Evolutionary conservation across 805 yeast species (phyloP), one percentile per base, ranked within the genome.

Genomic region (Ogataea populi-albae): DNA sequence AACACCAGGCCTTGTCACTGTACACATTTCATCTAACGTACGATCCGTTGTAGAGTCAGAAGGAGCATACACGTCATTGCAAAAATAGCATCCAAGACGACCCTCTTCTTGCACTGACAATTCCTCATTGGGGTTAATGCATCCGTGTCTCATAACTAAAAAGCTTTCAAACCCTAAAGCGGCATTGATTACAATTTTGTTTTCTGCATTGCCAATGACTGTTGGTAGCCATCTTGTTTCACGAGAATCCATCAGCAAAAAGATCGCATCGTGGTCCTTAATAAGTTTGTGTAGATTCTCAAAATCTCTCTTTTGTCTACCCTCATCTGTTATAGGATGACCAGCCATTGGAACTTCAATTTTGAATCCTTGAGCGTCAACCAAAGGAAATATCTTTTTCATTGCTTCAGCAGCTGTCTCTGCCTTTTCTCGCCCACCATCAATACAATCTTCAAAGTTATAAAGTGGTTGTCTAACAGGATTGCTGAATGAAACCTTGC

Each of bases 211-310:
- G 0, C 87, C 86, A 25, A 93, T 60, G 1, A 91, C 77, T 0
- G 98, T 83, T 1, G 99, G 99, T n/a, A 93, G 67, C 99, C 99
- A 93, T 45, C 99, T 71, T 1, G 96, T 77, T 56, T 93, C 99
- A 35, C 99, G 71, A 4, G 97, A 87, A 57, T 93, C 99, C 84
- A 89, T 86, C 30, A 89, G 65, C 21, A 94, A 61, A 49, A 82
- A 93, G 0, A 91, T 57, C 0, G 72, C 83, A 59, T 93, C 98
- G 56, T 87, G 91, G 0, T 61, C 64, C 12, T 71, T 68, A 17
- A 86, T 75, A 5, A 88, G 64, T 26, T 62, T 47, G 17, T 62
- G 64, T 15, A 93, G 59, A 32, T 53, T 52, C 1, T 76, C 72
- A 54, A 68, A 91, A 31, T 78, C 81, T 5, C 49, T 37, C 23